Base-by-base conservation (phyloP, 2,329 filamentous ascomycete species). In the Verticillium zaregamsianum region DNA sequence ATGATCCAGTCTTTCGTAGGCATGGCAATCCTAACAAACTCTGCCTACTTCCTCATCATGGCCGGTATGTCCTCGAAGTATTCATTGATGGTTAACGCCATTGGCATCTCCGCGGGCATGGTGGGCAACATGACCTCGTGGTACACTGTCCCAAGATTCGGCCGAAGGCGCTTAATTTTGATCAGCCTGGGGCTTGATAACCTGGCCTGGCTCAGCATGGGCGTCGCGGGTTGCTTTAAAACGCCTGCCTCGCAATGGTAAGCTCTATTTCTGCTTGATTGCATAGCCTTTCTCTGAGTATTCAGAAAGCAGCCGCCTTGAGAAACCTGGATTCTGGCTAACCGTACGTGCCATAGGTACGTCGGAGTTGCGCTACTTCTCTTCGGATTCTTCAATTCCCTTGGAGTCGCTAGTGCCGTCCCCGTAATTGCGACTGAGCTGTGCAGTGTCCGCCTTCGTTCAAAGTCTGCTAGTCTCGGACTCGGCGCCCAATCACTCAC, bases 41-140 rank as follows among this genome's bases (percentile, higher is more conserved):
- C 45, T 2, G 61, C 58, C 0, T 60, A 57, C 7, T 62, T 62
- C 58, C 58, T 62, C 57, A 57, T 55, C 39, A 57, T 60, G 58
- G 61, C 61, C 2, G 61, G 61, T 20, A 59, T 62, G 57, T 56
- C 57, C 32, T 37, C 58, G 15, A 25, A 28, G 33, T 59, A 60
- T 20, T 59, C 58, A 5, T 39, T 60, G 14, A 62, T 56, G 57
- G 58, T 62, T 14, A 62, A 62, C n/a, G 35, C 58, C 15, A 61
- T 61, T 9, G 60, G 56, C 7, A 57, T 61, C 12, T 55, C 57
- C 11, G 58, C 60, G 12, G 58, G 54, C 0, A 61, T 61, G 56
- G 45, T 58, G 1, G 60, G 40, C 0, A 61, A 61, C 14, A 35
- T 37, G 23, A 61, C 37, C 45, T 61, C 60, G 6, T 61, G 56